Base-by-base conservation (phyloP, 2,329 filamentous ascomycete genomes). In the Huntiella moniliformis region DNA sequence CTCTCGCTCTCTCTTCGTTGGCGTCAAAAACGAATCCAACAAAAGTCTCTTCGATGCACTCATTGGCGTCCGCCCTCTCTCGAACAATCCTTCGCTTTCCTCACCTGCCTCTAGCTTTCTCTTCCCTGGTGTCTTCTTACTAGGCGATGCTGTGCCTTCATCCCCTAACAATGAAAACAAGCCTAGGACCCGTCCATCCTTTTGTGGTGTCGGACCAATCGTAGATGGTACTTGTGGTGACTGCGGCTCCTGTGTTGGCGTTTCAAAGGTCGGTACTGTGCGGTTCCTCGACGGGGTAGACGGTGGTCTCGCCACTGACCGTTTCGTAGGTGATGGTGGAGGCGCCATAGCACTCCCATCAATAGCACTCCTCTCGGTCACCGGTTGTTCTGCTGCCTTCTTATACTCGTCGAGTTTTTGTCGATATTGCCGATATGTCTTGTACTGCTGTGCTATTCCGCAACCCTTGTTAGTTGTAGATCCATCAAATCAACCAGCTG, bases 171-270 rank as follows among this genome's bases (percentile, higher is more conserved):
- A 61, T 56, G 88, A 83, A 56, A 91, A 91, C 13, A 91, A 62
- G 4, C 83, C 82, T 2, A 91, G 66, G 1, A 86, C 77, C 15
- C 74, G 73, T 22, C 83, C 83, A 57, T 88, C 80, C 51, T 77
- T 75, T 55, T 88, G 83, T 3, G 83, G 83, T 10, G 83, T 91
- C 1, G 83, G 83, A 2, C 81, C 82, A 50, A 91, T 71, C 1
- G 68, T 71, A 4, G 72, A 75, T 2, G 73, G 72, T 8, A 68
- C 65, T 0, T 61, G 61, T 1, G 75, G 72, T 47, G 72, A 75
- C n/a, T 45, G 43, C 0, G 43, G 46, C 34, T 68, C 65, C 38
- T 68, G 63, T 1, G 69, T 70, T 1, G 77, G 75, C 1, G 75
- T 77, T 38, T 38, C 34, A 15, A 49, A 49, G 10, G 64, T 63